Evolutionary conservation across 129 eudicot species (phyloP).

Genomic region (Artemisia annua): DNA sequence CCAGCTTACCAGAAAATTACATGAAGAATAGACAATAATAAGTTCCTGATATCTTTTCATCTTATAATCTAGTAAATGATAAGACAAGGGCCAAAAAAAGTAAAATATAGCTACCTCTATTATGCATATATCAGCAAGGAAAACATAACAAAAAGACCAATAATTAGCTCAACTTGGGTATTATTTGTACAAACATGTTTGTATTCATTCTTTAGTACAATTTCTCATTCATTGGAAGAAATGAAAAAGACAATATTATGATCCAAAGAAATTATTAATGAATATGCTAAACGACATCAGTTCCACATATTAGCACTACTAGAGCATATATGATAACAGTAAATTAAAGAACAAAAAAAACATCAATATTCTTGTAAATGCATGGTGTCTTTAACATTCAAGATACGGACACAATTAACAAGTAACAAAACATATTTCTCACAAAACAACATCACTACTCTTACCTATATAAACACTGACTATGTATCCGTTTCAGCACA

Average conservation of each 20-base stretch:
- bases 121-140: neutral
- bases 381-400: neutral
- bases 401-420: neutral
- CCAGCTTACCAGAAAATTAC: neutral
- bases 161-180: neutral
- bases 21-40: neutral
- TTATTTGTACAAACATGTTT: neutral
- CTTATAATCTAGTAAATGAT: neutral
- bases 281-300: neutral
- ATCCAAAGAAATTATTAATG: neutral
- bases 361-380: neutral
- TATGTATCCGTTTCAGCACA: constrained; percentile 11
- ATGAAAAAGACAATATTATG: constrained; percentile 1
- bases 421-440: neutral
- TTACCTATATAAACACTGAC: constrained; percentile 24
- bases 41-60: neutral
- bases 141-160: neutral
- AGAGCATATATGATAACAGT: neutral
- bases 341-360: neutral
- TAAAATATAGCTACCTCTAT: neutral
- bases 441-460: neutral
- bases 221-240: neutral
- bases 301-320: neutral
- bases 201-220: neutral
- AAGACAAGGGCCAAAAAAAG: constrained; percentile 2